phyloP scores from a whole-genome alignment of 1,284 basidiomycete genomes.

The Ceratobasidium sp. region DNA sequence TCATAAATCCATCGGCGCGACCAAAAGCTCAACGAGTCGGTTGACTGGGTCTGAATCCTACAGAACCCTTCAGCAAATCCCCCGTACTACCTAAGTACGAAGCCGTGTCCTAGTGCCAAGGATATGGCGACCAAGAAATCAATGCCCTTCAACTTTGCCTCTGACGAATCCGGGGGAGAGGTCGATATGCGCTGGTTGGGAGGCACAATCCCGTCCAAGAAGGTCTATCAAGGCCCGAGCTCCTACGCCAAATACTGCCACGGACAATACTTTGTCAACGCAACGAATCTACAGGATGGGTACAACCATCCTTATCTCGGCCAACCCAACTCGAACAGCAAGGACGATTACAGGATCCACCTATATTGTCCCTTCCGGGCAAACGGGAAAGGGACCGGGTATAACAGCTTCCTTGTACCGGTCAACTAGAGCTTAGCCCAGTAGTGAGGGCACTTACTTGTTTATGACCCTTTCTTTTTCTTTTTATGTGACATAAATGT shows the following conservation, averaged over 20 bases:
- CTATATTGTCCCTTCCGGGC: conserved; percentile 1
- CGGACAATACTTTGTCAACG: conserved; percentile 22
- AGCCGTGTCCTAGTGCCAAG: not conserved
- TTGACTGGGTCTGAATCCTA: not conserved
- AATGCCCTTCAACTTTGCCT: conserved; percentile 17
- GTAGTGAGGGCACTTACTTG: too few species aligned
- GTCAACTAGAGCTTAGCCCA: not conserved
- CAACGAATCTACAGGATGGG: conserved; percentile 13
- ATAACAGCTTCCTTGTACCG: conserved; percentile 14
- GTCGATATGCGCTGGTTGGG: conserved; percentile 24
- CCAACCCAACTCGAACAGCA: not conserved
- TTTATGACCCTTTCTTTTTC: too few species aligned
- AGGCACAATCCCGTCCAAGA: not conserved
- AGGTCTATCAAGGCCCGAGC: not conserved
- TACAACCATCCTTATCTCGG: conserved; percentile 1
- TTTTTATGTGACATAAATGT: too few species aligned
- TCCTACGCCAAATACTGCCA: conserved; percentile 25
- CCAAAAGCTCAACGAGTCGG: not conserved
- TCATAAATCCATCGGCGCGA: too few species aligned
- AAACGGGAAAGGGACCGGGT: conserved; percentile 3
- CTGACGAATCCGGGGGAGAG: not conserved
- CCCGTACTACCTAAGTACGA: conserved; percentile 1
- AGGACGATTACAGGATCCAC: conserved; percentile 3
- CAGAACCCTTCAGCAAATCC: conserved; percentile 11
- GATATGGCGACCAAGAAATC: not conserved